phyloP scores from a whole-genome alignment of 202 grass and related monocot genomes.

The Elaeis oleifera region DNA sequence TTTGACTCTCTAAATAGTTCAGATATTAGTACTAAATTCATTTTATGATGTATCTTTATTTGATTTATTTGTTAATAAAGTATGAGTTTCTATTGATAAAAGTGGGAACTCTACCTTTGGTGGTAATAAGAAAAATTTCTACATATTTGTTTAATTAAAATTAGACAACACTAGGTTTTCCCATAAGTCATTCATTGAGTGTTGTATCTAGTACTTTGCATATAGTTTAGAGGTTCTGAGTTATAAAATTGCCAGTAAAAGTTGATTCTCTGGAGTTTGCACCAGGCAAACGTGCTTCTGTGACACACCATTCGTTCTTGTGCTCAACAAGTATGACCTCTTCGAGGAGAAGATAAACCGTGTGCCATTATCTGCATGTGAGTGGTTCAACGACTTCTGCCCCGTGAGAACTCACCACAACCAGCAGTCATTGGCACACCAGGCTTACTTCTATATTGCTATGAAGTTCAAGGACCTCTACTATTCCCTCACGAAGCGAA shows the following conservation, averaged over 20 bases:
- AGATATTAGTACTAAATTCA: too few relatives aligned
- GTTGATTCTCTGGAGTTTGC: neutral
- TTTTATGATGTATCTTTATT: neutral
- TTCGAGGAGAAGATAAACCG: conserved; percentile 78
- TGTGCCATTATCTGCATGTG: conserved; percentile 37
- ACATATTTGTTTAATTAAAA: too few relatives aligned
- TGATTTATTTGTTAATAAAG: neutral
- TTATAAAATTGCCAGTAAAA: too few relatives aligned
- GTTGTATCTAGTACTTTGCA: neutral
- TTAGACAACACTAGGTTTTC: too few relatives aligned
- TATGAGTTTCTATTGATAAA: too few relatives aligned
- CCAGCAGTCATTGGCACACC: conserved; percentile 74
- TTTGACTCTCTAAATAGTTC: neutral
- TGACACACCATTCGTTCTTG: conserved; percentile 66
- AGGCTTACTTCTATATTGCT: conserved; percentile 87
- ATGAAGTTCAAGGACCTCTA: conserved; percentile 93
- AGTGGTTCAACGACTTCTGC: conserved; percentile 83
- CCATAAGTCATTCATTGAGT: too few relatives aligned
- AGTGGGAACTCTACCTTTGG: too few relatives aligned
- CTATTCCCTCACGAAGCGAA: conserved; percentile 37
- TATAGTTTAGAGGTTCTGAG: neutral
- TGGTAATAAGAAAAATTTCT: too few relatives aligned
- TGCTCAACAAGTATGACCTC: conserved; percentile 93
- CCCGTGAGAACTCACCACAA: conserved; percentile 65
- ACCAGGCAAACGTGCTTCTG: conserved; percentile 74